Conservation (phyloP, 2,329 filamentous ascomycete species). For the Epichloe typhina region DNA sequence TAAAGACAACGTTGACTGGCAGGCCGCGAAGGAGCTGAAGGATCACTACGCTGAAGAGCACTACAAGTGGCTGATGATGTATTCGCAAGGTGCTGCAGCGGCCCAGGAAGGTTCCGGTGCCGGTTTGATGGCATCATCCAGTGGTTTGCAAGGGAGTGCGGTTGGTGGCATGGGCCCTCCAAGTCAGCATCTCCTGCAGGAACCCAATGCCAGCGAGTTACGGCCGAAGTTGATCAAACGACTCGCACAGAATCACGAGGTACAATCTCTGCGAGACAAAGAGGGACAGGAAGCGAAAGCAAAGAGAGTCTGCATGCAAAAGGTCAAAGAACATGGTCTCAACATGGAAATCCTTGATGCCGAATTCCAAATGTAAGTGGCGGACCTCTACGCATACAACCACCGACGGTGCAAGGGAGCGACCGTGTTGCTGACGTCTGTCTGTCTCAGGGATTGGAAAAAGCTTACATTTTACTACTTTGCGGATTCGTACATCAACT, state of each 20-base stretch:
- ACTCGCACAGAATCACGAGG: slow-evolving; percentile 81
- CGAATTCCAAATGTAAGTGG: slow-evolving; percentile 92
- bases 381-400: not conserved
- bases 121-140: slow-evolving; percentile 50
- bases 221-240: slow-evolving; percentile 97
- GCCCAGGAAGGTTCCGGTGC: slow-evolving; percentile 47
- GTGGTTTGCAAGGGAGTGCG: slow-evolving; percentile 53
- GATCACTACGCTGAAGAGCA: slow-evolving; percentile 90
- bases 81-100: slow-evolving; percentile 63
- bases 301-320: slow-evolving; percentile 91
- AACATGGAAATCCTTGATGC: slow-evolving; percentile 99
- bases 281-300: slow-evolving; percentile 97
- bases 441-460: slow-evolving; percentile 71
- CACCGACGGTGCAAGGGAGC: not conserved
- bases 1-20: slow-evolving; percentile 75
- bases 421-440: slow-evolving; percentile 5
- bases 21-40: slow-evolving; percentile 76
- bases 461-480: slow-evolving; percentile 99
- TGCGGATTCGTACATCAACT: slow-evolving; percentile 95
- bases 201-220: slow-evolving; percentile 59
- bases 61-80: slow-evolving; percentile 98
- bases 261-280: slow-evolving; percentile 80
- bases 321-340: slow-evolving; percentile 84
- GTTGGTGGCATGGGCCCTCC: slow-evolving; percentile 69
- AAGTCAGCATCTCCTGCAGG: slow-evolving; percentile 59